Percentiles rank a stretch among this genome's conserved stretches.
Evolutionary conservation across 176 grass and related monocot genomes (phyloP).

Genomic region (Lolium perenne): DNA sequence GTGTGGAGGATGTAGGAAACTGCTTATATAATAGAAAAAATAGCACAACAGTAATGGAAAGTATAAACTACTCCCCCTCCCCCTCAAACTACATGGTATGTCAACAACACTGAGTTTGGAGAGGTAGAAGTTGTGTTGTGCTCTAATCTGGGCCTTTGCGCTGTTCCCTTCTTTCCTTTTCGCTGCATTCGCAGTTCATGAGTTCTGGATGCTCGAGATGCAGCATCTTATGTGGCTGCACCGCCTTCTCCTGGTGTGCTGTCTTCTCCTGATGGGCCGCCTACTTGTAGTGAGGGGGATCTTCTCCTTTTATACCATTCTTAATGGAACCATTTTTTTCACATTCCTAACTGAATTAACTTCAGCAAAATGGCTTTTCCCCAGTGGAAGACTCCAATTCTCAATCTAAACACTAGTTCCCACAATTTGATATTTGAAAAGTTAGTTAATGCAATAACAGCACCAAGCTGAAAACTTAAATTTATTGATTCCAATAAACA

Average conservation of each 20-base stretch:
- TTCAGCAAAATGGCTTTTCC: slow-evolving; percentile 2
- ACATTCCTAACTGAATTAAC: neutral
- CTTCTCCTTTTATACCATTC: neutral
- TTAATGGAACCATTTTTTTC: neutral
- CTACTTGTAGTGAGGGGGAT: neutral
- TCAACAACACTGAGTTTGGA: neutral
- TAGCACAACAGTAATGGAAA: too few species aligned
- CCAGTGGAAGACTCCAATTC: neutral
- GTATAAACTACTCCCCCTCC: too few species aligned
- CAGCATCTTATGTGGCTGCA: neutral
- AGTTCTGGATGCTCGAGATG: neutral
- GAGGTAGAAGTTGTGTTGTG: neutral
- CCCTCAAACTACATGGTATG: too few species aligned
- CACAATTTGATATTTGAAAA: neutral
- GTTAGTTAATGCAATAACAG: slow-evolving; percentile 7
- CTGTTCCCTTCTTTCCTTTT: neutral
- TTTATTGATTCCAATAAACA: neutral
- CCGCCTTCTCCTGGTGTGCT: neutral
- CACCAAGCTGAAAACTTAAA: neutral
- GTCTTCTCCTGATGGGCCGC: neutral
- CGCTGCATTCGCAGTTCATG: neutral
- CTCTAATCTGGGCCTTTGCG: neutral
- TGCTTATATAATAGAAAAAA: neutral
- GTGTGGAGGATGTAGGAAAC: neutral
- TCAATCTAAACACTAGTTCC: neutral